phyloP scores from a whole-genome alignment of 495 filamentous ascomycete genomes.

The Xylaria bambusicola region DNA sequence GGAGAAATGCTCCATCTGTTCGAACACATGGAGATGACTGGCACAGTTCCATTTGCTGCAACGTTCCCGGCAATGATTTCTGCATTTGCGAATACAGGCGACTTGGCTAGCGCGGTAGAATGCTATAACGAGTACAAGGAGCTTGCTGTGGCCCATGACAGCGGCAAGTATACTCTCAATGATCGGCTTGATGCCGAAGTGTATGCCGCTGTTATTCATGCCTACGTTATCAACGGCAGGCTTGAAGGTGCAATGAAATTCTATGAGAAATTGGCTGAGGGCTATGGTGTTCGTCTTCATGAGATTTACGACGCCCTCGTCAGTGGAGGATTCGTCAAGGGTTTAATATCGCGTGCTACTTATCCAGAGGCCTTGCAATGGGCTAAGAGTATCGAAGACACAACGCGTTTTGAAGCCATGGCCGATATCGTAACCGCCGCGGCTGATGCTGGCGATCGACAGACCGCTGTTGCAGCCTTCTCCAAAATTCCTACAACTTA shows the following conservation, averaged over 20 bases:
- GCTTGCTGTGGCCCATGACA: conserved; percentile 78
- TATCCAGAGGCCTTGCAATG: conserved; percentile 67
- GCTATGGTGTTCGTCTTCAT: conserved; percentile 55
- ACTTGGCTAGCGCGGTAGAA: conserved; percentile 87
- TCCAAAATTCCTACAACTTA: conserved; percentile 53
- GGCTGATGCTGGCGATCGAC: conserved; percentile 75
- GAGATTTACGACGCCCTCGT: conserved; percentile 70
- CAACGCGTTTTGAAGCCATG: conserved; percentile 39
- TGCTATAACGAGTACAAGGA: conserved; percentile 92
- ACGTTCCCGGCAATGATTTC: conserved; percentile 92
- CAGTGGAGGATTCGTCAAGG: conserved; percentile 71
- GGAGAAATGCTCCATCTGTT: conserved; percentile 88
- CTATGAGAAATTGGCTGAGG: conserved; percentile 70
- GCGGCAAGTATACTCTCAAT: conserved; percentile 67
- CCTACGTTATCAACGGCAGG: conserved; percentile 79
- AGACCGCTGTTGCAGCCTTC: conserved; percentile 70
- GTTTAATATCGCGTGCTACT: conserved; percentile 62
- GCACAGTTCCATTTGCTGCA: conserved; percentile 69
- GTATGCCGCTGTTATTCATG: conserved; percentile 84
- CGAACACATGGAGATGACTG: conserved; percentile 80
- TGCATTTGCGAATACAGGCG: conserved; percentile 77
- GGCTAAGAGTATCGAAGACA: conserved; percentile 53
- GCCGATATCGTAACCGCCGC: conserved; percentile 56
- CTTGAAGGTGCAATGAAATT: conserved; percentile 78
- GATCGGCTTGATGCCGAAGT: conserved; percentile 78